A percentile compares a stretch with the other conserved stretches of the same genome.
phyloP scores from a whole-genome alignment of 352 stramenopile genomes.

The Phytophthora chlamydospora region DNA sequence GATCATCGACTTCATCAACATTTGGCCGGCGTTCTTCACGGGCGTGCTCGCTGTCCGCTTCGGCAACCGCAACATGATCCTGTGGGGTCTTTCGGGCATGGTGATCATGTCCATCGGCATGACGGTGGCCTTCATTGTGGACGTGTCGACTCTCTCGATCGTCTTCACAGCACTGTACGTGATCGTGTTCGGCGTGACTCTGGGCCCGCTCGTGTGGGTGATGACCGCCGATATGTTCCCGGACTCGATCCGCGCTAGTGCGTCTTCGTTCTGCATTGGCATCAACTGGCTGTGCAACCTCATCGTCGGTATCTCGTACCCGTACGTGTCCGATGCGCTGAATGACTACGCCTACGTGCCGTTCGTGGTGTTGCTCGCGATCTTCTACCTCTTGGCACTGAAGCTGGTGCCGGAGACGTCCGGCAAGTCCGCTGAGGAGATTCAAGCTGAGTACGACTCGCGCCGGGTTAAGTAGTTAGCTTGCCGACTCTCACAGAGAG shows the following conservation, averaged over 20 bases:
- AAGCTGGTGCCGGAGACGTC: conserved; percentile 10
- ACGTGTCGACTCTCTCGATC: conserved; percentile 5
- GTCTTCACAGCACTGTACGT: conserved; percentile 17
- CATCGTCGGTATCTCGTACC: conserved; percentile 8
- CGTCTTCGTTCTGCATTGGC: conserved; percentile 12
- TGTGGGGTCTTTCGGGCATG: conserved; percentile 13
- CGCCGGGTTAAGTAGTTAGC: conserved; percentile 8
- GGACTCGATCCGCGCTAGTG: conserved; percentile 9
- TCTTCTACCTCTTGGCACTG: conserved; percentile 15
- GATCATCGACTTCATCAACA: conserved; percentile 17
- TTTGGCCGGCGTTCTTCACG: conserved; percentile 13
- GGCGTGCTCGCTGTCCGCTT: conserved; percentile 13
- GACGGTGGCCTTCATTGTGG: conserved; percentile 12
- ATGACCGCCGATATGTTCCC: conserved; percentile 14
- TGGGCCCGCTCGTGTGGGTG: conserved; percentile 11
- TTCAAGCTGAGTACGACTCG: conserved; percentile 13
- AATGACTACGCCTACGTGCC: conserved; percentile 7
- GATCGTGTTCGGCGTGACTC: conserved; percentile 9
- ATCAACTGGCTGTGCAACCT: conserved; percentile 16
- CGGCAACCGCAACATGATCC: conserved; percentile 18
- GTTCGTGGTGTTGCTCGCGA: conserved; percentile 15
- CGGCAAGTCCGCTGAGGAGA: conserved; percentile 11
- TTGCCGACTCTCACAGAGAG: neutral
- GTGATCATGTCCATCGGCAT: conserved; percentile 19
- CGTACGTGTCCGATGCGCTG: conserved; percentile 6